These are phyloP conservation scores for Trichopus zeylanicus DNA, from an alignment of 116 monocot species.

Conservation along the genomic window DNA sequence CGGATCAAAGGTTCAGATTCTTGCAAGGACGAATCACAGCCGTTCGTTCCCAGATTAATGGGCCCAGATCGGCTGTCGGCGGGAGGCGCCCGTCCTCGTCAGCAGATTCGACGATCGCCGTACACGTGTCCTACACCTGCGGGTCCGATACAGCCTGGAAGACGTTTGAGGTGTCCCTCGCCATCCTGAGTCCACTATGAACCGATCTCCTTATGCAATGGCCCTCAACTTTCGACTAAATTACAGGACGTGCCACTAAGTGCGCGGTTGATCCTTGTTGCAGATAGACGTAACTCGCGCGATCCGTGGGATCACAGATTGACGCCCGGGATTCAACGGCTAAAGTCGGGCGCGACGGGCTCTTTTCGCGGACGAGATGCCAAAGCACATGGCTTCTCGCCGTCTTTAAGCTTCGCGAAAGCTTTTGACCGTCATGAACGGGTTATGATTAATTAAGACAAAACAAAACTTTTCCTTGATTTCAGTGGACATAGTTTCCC, in stretches of 20 bases:
- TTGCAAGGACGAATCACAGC: not conserved
- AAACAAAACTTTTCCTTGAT: not conserved
- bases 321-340: no score
- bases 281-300: no score
- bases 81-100: not conserved
- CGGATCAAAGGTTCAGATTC: not conserved
- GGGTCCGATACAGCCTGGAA: not conserved
- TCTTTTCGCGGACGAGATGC: no score
- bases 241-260: not conserved
- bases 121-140: not conserved
- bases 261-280: not conserved
- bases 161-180: no score
- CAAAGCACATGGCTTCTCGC: not conserved
- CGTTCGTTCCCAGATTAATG: not conserved
- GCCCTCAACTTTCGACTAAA: not conserved
- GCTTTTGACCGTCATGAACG: not conserved
- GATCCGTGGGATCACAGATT: no score
- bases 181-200: no score
- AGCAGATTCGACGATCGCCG: not conserved
- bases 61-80: not conserved
- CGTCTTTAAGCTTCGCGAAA: not conserved
- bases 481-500: not conserved
- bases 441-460: no score
- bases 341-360: no score
- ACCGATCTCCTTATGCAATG: not conserved